Evolutionary conservation across 1,284 basidiomycete genomes (phyloP), one percentile per base, ranked within the genome.

Genomic region (Rhodofomes roseus): DNA sequence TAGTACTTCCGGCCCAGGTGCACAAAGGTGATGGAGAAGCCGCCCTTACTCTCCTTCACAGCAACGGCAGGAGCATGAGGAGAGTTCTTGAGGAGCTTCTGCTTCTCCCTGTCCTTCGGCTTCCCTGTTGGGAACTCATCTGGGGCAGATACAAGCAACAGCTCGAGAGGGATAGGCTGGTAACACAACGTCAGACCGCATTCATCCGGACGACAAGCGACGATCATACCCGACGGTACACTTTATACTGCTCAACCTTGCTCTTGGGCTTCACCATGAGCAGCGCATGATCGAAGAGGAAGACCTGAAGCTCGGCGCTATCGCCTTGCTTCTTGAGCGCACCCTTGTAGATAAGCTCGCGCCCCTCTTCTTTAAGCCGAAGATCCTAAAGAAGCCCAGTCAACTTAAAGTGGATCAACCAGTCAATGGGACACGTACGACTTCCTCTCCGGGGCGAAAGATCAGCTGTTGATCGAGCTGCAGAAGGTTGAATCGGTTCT

Each of bases 201-300:
- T 12, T 4, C 27, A 41, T 18, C 3, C 23, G n/a, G 12, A 34
- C 20, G 20, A 22, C 22, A 25, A 8, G 29, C 16, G 20, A 16
- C 18, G 9, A 14, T 36, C 90, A 71, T 70, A 96, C 94, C 67
- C 92, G 86, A 65, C 95, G 89, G 72, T 97, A 97, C 23, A 98
- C 96, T 72, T 95, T 95, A 75, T 88, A 91, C 68, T 96, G 92
- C 66, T 98, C 96, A 59, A 89, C 88, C 74, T 96, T 96, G 74
- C 90, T 92, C 79, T 89, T 96, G 68, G 92, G 84, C 79, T 99
- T 99, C 65, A 93, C 95, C 83, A 99, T 93, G 50, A 99, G 78
- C 56, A 99, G 77, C 0, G 96, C 96, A 75, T 99, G 96, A 73
- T 99, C 97, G 70, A 99, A 98, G 65, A 99, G 77, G 79, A 97